Percentiles rank a stretch among this genome's conserved stretches.
phyloP scores from a whole-genome alignment of 495 filamentous ascomycete genomes.

The Annulohypoxylon bovei region DNA sequence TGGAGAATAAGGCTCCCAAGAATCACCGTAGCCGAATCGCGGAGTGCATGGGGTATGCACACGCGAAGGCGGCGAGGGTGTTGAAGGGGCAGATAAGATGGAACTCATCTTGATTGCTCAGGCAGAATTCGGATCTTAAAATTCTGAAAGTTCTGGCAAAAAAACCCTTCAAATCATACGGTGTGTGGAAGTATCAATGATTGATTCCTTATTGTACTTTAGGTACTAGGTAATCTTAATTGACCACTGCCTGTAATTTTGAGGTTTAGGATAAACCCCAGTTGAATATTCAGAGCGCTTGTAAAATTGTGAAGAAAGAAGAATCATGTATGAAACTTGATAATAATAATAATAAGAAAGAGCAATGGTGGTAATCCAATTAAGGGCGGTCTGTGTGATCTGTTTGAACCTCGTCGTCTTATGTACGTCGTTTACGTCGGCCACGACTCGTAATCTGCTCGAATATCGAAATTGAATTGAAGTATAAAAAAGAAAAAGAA shows the following conservation, averaged over 20 bases:
- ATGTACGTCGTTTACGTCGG: too few relatives aligned
- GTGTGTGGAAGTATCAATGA: background rate
- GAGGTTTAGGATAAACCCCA: background rate
- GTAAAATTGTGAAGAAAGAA: background rate
- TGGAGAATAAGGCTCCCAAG: conserved; percentile 74
- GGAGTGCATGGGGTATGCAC: conserved; percentile 78
- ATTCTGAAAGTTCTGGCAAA: background rate
- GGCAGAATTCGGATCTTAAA: background rate
- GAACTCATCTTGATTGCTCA: conserved; percentile 38
- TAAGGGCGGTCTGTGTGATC: too few relatives aligned
- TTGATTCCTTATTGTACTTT: background rate
- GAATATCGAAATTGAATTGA: conserved; percentile 5
- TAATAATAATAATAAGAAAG: background rate
- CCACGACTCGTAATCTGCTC: background rate
- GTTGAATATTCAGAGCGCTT: background rate
- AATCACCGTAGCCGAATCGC: conserved; percentile 74
- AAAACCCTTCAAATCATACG: background rate
- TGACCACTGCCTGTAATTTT: background rate
- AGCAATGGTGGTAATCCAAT: background rate
- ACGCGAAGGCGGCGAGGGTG: conserved; percentile 70
- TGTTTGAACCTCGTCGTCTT: background rate
- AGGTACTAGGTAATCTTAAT: too few relatives aligned
- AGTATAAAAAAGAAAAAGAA: conserved; percentile 2
- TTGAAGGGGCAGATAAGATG: conserved; percentile 52
- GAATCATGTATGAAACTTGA: background rate